These are phyloP conservation scores for Alloteropsis angusta DNA, from an alignment of 202 grass and related monocot genomes.

Conservation along the genomic window DNA sequence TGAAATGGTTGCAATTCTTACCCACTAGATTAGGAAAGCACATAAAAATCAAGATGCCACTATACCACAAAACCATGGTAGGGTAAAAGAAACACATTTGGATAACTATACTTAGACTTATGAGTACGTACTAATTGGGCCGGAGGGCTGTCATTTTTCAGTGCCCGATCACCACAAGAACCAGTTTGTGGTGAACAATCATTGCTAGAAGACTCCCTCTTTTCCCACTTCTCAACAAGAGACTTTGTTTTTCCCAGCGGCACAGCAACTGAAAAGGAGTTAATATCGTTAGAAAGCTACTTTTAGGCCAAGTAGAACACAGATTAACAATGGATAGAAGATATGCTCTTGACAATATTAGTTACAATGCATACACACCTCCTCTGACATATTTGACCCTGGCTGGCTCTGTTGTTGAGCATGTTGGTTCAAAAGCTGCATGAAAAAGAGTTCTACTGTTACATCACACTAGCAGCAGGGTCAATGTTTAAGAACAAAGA, in stretches of 20 bases:
- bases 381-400: constrained; percentile 88
- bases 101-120: constrained; percentile 18
- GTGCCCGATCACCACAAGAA: constrained; percentile 23
- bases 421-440: constrained; percentile 60
- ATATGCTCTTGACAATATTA: constrained; percentile 16
- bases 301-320: not conserved
- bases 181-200: constrained; percentile 29
- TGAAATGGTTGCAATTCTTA: not conserved
- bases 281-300: constrained; percentile 20
- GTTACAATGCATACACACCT: constrained; percentile 41
- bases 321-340: constrained; percentile 10
- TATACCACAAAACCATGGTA: not conserved
- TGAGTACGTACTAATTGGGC: constrained; percentile 38
- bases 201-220: constrained; percentile 49
- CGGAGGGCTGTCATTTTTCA: constrained; percentile 24
- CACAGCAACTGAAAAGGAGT: constrained; percentile 74
- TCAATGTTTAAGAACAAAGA: constrained; percentile 12
- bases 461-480: not conserved
- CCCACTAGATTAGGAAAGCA: not conserved
- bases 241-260: constrained; percentile 83
- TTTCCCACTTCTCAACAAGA: constrained; percentile 86
- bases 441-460: constrained; percentile 1
- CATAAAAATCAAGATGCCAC: not conserved
- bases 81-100: not conserved
- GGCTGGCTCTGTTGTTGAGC: constrained; percentile 49